Evolutionary conservation across 1,139 yeast genomes (phyloP), one percentile per base, ranked within the genome.

Genomic region (Schwanniomyces etchellsii): DNA sequence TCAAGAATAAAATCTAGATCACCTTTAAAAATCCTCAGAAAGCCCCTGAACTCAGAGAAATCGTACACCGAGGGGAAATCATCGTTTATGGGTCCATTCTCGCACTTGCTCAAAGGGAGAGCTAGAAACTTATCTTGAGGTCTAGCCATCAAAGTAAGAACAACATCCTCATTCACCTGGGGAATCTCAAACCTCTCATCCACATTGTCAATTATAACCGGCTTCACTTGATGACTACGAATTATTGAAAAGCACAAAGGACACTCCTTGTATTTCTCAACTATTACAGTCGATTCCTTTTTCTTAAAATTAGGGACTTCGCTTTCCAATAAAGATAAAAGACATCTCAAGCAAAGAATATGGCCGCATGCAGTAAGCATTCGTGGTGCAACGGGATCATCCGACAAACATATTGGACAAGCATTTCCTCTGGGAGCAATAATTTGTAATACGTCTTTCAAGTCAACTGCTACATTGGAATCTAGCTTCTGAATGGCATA

Each of bases 281-380:
- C 63, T n/a, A 65, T 48, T 5, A 63, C 70, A 25, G 47, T 46
- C 6, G 57, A 44, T 34, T 64, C 63, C 17, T 49, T 43, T 37
- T 65, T 65, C 41, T 60, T 60, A 25, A 55, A 56, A 14, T 44
- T 45, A 1, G 73, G 67, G 2, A 70, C 58, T 30, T 75, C 77
- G 14, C 81, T 74, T 25, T 76, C 84, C 33, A 86, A 59, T 46
- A 84, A 74, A 24, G 89, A 73, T 32, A 86, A 55, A 24, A 89
- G 57, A 51, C 99, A 93, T 17, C 88, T 77, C 34, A 77, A 69
- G 50, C 99, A 93, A 47, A 91, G 73, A 10, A 88, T 71, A 50
- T 93, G 99, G 3, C 99, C 98, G 60, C 99, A 93, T 12, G 79
- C 72, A 7, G 68, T 61, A 20, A 88, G 77, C 97, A 93, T 93